A percentile compares a stretch with the other conserved stretches of the same genome.
Evolutionary conservation across 192 early-diverging fungal species (phyloP).

Genomic region (Coemansia sp.): DNA sequence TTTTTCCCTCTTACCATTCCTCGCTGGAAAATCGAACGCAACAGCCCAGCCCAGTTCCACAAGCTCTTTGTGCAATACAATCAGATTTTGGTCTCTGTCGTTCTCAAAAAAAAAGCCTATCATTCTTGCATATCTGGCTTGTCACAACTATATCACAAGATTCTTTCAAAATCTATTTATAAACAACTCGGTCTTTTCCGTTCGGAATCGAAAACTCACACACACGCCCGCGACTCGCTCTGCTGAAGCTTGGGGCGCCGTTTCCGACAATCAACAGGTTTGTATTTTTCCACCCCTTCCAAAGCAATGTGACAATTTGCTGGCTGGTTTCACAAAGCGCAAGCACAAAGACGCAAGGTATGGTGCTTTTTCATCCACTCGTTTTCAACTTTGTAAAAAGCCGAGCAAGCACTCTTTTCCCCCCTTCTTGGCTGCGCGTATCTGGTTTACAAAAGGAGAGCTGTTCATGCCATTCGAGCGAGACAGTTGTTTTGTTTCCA

Average conservation of each 20-base stretch:
- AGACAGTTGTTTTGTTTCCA: neutral
- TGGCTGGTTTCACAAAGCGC: neutral
- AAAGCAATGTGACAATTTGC: neutral
- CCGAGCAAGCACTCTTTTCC: neutral
- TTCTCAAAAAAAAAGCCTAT: neutral
- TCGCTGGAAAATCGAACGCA: neutral
- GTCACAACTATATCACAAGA: neutral
- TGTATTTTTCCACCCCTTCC: neutral
- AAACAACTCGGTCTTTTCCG: neutral
- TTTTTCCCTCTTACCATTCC: too few species aligned
- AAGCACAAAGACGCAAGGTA: neutral
- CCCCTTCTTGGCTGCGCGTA: neutral
- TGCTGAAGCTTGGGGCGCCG: neutral
- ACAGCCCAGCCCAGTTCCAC: too few species aligned
- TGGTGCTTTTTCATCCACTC: neutral
- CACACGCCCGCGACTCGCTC: neutral
- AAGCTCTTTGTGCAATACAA: constrained; percentile 3
- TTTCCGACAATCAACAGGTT: constrained; percentile 5
- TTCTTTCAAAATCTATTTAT: neutral
- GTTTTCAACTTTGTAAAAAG: neutral
- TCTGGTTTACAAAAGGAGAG: neutral
- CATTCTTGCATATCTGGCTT: neutral
- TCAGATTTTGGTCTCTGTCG: neutral
- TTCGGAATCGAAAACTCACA: neutral
- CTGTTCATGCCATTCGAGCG: neutral